Base-by-base conservation (phyloP, 2,329 filamentous ascomycete species). In the Claviceps lovelessii region DNA sequence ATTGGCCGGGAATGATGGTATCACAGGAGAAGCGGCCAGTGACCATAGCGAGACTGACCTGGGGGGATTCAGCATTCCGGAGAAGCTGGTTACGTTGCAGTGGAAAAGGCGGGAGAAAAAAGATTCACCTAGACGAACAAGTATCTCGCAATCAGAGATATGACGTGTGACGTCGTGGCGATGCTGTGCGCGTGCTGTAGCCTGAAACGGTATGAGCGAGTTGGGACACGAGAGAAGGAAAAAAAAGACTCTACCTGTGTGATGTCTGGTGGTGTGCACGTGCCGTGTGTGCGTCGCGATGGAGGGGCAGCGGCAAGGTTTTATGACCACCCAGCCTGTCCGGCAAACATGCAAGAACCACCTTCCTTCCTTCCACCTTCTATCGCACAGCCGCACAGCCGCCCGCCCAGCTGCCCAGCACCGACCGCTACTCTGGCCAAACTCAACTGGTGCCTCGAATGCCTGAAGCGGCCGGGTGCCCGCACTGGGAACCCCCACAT, bases 41-140 rank as follows among this genome's bases (percentile, higher is more conserved):
- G 55, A 49, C 55, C 55, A 39, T 50, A 54, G 53, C 45, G 39
- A 28, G n/a, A 57, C 53, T 57, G 47, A 57, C 56, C 53, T 53
- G 47, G 23, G 29, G 47, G 23, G 29, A 48, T 47, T 23, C 29
- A 47, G 39, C 33, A 53, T 50, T 52, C 35, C 51, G 52, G 51
- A 50, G 45, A 46, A 48, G 45, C 33, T 8, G 51, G 41, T 51
- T 52, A 48, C 51, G 42, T 48, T 42, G 54, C 54, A 42, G 44
- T 46, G 54, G 37, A 46, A 45, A 50, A 44, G 56, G 42, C 37
- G 39, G 41, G 41, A 33, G 46, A 35, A 50, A 46, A 37, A 37
- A 37, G 3, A 10, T 9, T 48, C 51, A 48, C 52, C 31, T 44
- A 49, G 39, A 17, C 7, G 17, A 10, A 33, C 15, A 49, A 45